Percentiles rank a stretch among this genome's conserved stretches.
Conservation (phyloP, 495 filamentous ascomycete genomes). For the Lophiostoma macrostomum region DNA sequence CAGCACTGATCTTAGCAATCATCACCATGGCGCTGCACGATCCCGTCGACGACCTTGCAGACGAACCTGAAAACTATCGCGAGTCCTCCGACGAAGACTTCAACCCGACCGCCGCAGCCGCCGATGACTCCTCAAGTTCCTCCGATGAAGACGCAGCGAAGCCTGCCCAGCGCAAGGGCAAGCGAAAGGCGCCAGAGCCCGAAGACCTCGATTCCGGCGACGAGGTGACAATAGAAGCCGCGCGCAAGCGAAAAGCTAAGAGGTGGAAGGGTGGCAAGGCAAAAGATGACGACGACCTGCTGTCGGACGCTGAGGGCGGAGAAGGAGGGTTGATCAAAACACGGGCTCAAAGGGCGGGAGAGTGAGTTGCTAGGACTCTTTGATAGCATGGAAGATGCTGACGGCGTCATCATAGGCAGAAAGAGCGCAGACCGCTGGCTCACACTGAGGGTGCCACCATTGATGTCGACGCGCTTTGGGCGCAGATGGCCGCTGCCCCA, state of each 20-base stretch:
- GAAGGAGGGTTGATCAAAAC: constrained; percentile 83
- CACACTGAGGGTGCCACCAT: constrained; percentile 69
- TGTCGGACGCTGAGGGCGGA: constrained; percentile 52
- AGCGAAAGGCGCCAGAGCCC: constrained; percentile 12
- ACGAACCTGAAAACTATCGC: constrained; percentile 27
- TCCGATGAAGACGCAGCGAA: constrained; percentile 39
- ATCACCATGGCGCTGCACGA: constrained; percentile 10
- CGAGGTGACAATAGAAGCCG: constrained; percentile 66
- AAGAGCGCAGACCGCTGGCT: constrained; percentile 61
- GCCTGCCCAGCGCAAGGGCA: constrained; percentile 34
- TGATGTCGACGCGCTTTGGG: constrained; percentile 89
- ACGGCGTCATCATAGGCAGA: constrained; percentile 49
- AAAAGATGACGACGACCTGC: constrained; percentile 41
- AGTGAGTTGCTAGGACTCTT: constrained; percentile 28
- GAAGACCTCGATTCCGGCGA: constrained; percentile 63
- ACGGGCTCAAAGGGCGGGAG: constrained; percentile 47
- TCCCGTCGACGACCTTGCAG: constrained; percentile 13
- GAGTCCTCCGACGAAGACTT: constrained; percentile 37
- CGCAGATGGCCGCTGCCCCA: constrained; percentile 57
- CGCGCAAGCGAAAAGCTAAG: constrained; percentile 45
- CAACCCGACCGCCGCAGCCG: constrained; percentile 33
- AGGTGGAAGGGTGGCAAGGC: constrained; percentile 46
- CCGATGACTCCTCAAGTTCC: constrained; percentile 31
- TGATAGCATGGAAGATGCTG: neutral
- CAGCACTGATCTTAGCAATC: neutral